Evolutionary conservation across 805 yeast species (phyloP), one percentile per base, ranked within the genome.

Genomic region (Groenewaldozyma tartarivorans): DNA sequence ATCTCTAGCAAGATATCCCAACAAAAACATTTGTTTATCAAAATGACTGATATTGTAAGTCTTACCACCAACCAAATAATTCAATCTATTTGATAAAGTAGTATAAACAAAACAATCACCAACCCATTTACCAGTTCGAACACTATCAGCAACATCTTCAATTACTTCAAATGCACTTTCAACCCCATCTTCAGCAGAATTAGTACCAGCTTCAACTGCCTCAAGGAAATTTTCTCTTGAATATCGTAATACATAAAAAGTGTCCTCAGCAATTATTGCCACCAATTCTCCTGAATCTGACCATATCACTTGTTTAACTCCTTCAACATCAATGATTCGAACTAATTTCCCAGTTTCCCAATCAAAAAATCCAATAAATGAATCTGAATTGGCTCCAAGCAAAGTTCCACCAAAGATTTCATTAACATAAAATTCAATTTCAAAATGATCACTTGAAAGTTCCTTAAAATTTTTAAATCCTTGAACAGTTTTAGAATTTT

Each of bases 71-170:
- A 92, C 97, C 47, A 87, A 75, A 61, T 92, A 92, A 64, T 88
- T 90, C 57, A 92, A 71, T 62, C 97, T 77, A 65, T 87, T 85
- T 19, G 94, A 71, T 16, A 77, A 56, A 2, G 96, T 86, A 13
- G 96, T 85, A 67, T 81, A 92, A 40, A 92, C 76, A 60, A 90
- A 88, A 35, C 92, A 96, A 66, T 92, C 97, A 50, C 97, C 98
- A 54, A 88, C 87, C 87, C 96, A 92, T 61, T 79, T 81, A 55
- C 96, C 96, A 21, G 94, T 80, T 45, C 83, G 76, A 30, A 90
- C 75, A 16, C 78, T 66, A 59, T 92, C 99, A 43, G 75, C 73
- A 45, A 86, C 73, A 47, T 94, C 95, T 54, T 80, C 75, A 43
- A 85, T 67, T 19, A 88, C 88, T 41, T 84, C 94, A 59, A 92